A percentile compares a stretch with the other conserved stretches of the same genome.
Conservation (phyloP, 257 asterid genomes). For the Catharanthus roseus region DNA sequence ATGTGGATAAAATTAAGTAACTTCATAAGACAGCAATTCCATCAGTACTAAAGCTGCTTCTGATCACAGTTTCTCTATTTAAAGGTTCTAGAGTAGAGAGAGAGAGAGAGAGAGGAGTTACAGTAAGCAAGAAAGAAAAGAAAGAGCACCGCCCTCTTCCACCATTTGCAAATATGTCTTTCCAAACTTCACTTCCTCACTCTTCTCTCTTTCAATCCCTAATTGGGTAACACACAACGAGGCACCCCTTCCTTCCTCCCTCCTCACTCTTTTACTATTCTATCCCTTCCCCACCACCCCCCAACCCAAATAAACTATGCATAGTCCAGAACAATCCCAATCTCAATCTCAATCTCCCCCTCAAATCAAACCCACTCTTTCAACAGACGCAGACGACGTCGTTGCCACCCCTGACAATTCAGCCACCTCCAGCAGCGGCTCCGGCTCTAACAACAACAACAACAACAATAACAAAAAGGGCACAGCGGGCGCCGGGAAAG, state of each 20-base stretch:
- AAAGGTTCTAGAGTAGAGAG: no score
- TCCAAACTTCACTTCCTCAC: conserved; percentile 16
- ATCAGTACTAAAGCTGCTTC: no score
- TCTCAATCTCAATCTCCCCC: not conserved
- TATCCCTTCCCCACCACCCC: conserved; percentile 19
- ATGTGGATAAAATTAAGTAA: no score
- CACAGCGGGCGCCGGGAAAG: no score
- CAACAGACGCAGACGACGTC: not conserved
- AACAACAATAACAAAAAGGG: conserved; percentile 14
- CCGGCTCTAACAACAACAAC: not conserved
- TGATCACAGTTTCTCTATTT: no score
- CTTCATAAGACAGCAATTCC: no score
- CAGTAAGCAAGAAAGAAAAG: no score
- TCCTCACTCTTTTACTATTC: conserved; percentile 25
- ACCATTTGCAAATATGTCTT: conserved; percentile 43
- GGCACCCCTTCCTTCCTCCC: conserved; percentile 18
- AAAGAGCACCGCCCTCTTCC: conserved; percentile 65
- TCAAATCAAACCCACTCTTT: not conserved
- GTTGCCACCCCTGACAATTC: conserved; percentile 8
- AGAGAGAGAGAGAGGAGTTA: no score
- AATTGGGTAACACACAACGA: conserved; percentile 62
- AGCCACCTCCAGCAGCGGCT: not conserved
- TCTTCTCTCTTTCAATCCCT: conserved; percentile 24
- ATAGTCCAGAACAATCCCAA: conserved; percentile 31
- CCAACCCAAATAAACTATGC: conserved; percentile 48